Conservation (phyloP, 306 rosid genomes). For the Carpinus viminea region DNA sequence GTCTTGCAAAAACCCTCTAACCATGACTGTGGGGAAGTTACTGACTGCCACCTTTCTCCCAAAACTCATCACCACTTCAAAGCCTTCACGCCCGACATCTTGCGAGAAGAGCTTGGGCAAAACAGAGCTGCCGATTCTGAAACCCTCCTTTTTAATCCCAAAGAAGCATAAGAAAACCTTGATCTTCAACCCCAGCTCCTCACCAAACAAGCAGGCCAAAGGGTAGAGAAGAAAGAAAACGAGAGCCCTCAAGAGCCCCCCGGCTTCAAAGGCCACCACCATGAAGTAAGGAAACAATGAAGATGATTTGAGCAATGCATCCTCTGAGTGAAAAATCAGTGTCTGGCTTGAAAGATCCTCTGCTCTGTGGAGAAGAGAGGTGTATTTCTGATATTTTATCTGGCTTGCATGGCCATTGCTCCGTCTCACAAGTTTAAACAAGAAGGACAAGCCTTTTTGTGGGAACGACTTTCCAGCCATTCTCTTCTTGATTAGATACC, state of each 20-base stretch:
- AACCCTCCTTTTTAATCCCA: constrained; percentile 44
- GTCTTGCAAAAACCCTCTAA: constrained; percentile 58
- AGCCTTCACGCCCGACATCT: constrained; percentile 57
- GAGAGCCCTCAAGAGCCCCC: constrained; percentile 54
- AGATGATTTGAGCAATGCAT: constrained; percentile 43
- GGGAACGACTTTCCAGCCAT: constrained; percentile 13
- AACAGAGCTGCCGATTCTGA: constrained; percentile 58
- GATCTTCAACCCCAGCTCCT: constrained; percentile 46
- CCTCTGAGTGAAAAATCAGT: constrained; percentile 54
- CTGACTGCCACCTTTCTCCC: constrained; percentile 49
- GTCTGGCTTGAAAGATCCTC: constrained; percentile 27
- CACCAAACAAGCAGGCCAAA: constrained; percentile 51
- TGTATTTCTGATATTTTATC: constrained; percentile 13
- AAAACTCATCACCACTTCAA: constrained; percentile 51
- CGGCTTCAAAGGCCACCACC: constrained; percentile 78
- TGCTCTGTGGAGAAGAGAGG: constrained; percentile 18
- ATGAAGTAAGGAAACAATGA: constrained; percentile 70
- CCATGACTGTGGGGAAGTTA: constrained; percentile 67
- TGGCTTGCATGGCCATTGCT: constrained; percentile 11
- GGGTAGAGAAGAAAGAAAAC: constrained; percentile 56
- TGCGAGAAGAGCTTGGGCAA: constrained; percentile 66
- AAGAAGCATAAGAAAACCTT: constrained; percentile 66
- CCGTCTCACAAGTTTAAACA: constrained; percentile 2
- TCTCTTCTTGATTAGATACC: neutral
- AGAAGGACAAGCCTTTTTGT: constrained; percentile 7